Percentiles rank a stretch among this genome's conserved stretches.
Conservation (phyloP, 345 rosid species). For the Eucalyptus globulus region DNA sequence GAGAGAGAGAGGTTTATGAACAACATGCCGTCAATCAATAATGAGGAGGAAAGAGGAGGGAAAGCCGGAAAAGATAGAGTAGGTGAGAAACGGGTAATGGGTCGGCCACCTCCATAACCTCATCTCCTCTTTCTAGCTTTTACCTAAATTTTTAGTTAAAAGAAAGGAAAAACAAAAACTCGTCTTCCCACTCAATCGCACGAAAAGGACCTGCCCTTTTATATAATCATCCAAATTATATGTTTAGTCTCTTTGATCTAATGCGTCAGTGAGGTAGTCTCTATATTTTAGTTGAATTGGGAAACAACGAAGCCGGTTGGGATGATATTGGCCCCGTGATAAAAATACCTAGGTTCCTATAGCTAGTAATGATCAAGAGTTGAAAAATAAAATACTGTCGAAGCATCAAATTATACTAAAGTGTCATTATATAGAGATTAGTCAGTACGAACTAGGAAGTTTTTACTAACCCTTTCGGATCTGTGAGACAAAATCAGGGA, state of each 20-base stretch:
- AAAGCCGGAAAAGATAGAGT: background rate
- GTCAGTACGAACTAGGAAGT: background rate
- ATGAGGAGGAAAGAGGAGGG: background rate
- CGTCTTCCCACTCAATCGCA: background rate
- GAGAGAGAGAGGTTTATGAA: background rate
- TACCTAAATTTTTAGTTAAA: background rate
- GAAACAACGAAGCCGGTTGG: background rate
- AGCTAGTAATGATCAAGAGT: background rate
- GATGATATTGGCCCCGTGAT: background rate
- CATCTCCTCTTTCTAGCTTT: background rate
- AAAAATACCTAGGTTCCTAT: background rate
- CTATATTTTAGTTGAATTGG: background rate
- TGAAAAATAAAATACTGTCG: background rate
- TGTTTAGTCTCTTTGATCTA: background rate
- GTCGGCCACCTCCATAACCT: background rate
- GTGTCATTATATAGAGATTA: background rate
- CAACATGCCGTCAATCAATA: background rate
- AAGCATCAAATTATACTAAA: background rate
- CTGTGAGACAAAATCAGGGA: background rate
- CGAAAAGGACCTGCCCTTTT: background rate
- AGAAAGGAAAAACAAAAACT: background rate
- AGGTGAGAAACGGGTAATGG: background rate
- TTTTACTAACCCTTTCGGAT: background rate
- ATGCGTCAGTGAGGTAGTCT: background rate
- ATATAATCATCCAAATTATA: background rate